Evolutionary conservation across 148 eudicot genomes (phyloP), one percentile per base, ranked within the genome.

Genomic region (Rhododendron vialii): DNA sequence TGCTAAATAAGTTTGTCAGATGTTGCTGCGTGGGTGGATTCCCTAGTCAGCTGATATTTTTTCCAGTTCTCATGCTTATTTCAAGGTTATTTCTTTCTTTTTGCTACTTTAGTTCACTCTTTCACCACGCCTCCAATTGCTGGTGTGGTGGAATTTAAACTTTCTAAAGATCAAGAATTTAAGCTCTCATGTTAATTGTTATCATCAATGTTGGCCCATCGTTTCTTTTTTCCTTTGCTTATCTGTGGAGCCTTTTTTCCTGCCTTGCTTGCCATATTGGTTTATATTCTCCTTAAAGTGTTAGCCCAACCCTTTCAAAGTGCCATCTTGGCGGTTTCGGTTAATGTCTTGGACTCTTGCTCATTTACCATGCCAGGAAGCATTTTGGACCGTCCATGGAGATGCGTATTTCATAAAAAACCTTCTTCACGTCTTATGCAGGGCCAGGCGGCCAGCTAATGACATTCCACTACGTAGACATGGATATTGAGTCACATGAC

Each of bases 171-270:
- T 77, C 51, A 43, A 22, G 50, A 41, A 77, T 43, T 45, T 43
- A 43, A 14, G 5, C 33, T 77, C 7, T 41, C 53, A 75, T 75
- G 79, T 77, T 47, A 47, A 47, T 9, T 47, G 50, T 47, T 75
- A 8, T 75, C 10, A 38, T 41, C n/a, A 20, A 36, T 35, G 47
- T 75, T 22, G 53, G 17, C 81, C 26, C 47, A 36, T 78, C 17
- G 2, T 78, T 63, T 43, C 75, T 71, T 71, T 67, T 24, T 78
- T 12, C 38, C 17, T 38, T 84, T 38, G 51, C 33, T 81, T 48
- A 59, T 55, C n/a, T 75, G 51, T 57, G 53, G 81, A 43, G 82
- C 61, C 86, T 74, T 74, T 85, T 51, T 38, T 28, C 59, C 75
- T 82, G 65, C 38, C 53, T 78, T 43, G 81, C 53, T 78, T 74